Evolutionary conservation across 306 rosid genomes (phyloP).

Genomic region (Glycine tomentella): DNA sequence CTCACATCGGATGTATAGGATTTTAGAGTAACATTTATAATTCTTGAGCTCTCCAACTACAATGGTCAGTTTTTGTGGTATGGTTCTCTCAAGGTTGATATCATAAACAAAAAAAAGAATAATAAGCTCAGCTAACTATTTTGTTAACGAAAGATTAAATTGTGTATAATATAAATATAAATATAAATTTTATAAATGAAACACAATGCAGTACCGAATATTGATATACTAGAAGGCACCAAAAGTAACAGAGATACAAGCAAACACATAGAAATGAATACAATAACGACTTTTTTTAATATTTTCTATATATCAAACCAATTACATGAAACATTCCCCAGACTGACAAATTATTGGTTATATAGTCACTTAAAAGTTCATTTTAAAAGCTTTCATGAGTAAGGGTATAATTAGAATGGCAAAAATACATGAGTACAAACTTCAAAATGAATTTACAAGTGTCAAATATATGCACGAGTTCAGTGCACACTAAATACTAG

Average conservation of each 20-base stretch:
- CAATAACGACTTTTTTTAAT: neutral
- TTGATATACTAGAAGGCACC: neutral
- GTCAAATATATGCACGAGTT: neutral
- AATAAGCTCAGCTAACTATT: too few species aligned
- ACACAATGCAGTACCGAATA: neutral
- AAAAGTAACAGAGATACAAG: slow-evolving; percentile 18
- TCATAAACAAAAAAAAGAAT: too few species aligned
- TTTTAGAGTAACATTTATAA: too few species aligned
- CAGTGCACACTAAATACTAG: neutral
- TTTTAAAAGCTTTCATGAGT: slow-evolving; percentile 10
- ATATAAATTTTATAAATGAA: slow-evolving; percentile 24
- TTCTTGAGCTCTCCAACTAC: too few species aligned
- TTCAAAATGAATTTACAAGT: neutral
- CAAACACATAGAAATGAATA: slow-evolving; percentile 3
- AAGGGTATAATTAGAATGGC: neutral
- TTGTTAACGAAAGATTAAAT: neutral
- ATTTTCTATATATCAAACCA: neutral
- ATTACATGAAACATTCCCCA: neutral
- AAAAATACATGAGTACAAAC: neutral
- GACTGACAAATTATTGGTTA: neutral
- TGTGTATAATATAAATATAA: slow-evolving; percentile 5
- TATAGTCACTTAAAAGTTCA: slow-evolving; percentile 26
- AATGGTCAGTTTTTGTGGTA: too few species aligned
- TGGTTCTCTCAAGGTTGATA: too few species aligned
- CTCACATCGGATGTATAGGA: too few species aligned